phyloP scores from a whole-genome alignment of 441 rosid species.

The Macaranga tanarius region DNA sequence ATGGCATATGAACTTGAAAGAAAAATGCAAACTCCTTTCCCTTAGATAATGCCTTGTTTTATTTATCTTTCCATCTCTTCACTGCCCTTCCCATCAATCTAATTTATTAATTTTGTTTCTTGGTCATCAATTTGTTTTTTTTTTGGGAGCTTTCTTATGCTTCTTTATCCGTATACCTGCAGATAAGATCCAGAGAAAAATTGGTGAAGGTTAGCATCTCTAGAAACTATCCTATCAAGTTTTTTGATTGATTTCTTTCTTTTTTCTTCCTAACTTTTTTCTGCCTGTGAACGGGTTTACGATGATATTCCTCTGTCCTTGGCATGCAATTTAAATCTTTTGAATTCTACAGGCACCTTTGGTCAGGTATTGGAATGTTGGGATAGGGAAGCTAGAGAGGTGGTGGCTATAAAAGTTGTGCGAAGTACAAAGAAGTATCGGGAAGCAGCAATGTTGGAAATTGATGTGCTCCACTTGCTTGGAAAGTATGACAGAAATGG shows the following conservation, averaged over 20 bases:
- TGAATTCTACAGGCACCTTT: conserved; percentile 49
- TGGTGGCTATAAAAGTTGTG: conserved; percentile 68
- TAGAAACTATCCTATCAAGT: not conserved
- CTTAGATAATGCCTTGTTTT: not conserved
- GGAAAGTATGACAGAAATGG: conserved; percentile 54
- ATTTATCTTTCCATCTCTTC: not conserved
- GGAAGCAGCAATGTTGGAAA: conserved; percentile 66
- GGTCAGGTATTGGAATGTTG: conserved; percentile 75
- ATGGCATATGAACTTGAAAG: too few relatives aligned
- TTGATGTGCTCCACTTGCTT: conserved; percentile 59
- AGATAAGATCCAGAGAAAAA: conserved; percentile 64
- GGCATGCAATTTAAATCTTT: conserved; percentile 4
- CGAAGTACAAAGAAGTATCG: conserved; percentile 59
- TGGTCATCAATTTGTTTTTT: not conserved
- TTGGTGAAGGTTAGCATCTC: conserved; percentile 59
- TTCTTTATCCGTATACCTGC: conserved; percentile 29
- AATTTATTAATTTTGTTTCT: conserved; percentile 10
- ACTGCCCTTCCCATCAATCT: not conserved
- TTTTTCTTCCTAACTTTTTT: not conserved
- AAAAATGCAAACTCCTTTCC: not conserved
- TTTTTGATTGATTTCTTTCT: not conserved
- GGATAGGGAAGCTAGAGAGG: conserved; percentile 62
- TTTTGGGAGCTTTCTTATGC: conserved; percentile 20
- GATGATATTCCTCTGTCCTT: not conserved
- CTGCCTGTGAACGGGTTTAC: not conserved